Evolutionary conservation across 1,139 yeast genomes (phyloP).

Genomic region (Saccharomycopsis hybrid): DNA sequence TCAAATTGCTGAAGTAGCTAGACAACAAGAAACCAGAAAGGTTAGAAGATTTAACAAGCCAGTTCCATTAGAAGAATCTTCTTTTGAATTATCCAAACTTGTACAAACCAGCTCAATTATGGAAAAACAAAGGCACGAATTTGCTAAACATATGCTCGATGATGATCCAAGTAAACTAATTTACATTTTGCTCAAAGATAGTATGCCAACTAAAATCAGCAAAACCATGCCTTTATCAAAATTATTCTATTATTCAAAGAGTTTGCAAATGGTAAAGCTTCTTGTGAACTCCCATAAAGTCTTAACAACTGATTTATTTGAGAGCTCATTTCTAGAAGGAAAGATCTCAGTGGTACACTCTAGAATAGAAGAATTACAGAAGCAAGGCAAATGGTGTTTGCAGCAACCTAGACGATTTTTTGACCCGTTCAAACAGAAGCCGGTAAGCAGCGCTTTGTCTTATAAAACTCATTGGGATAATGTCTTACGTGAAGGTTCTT

Average conservation of each 20-base stretch:
- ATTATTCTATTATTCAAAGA: slow-evolving; percentile 78
- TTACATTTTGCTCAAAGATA: slow-evolving; percentile 37
- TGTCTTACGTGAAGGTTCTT: slow-evolving; percentile 69
- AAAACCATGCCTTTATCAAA: slow-evolving; percentile 72
- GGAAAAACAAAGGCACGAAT: slow-evolving; percentile 24
- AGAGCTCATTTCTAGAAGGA: slow-evolving; percentile 84
- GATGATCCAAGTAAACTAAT: slow-evolving; percentile 26
- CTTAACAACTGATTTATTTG: slow-evolving; percentile 77
- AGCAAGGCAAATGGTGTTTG: slow-evolving; percentile 86
- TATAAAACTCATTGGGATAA: slow-evolving; percentile 57
- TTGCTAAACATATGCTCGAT: background rate
- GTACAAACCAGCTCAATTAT: slow-evolving; percentile 11
- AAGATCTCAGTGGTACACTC: slow-evolving; percentile 88
- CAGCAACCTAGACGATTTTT: slow-evolving; percentile 70
- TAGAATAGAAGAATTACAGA: slow-evolving; percentile 83
- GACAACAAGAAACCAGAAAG: background rate
- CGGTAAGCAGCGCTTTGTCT: background rate
- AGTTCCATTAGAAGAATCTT: slow-evolving; percentile 14
- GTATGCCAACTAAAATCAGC: slow-evolving; percentile 43
- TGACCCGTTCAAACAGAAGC: slow-evolving; percentile 50
- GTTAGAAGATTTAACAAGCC: slow-evolving; percentile 4
- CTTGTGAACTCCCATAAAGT: slow-evolving; percentile 84
- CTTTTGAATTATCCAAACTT: slow-evolving; percentile 19
- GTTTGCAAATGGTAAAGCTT: slow-evolving; percentile 74
- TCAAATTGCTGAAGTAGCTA: background rate